phyloP scores from a whole-genome alignment of 495 filamentous ascomycete genomes.

The Pyronema domesticum region DNA sequence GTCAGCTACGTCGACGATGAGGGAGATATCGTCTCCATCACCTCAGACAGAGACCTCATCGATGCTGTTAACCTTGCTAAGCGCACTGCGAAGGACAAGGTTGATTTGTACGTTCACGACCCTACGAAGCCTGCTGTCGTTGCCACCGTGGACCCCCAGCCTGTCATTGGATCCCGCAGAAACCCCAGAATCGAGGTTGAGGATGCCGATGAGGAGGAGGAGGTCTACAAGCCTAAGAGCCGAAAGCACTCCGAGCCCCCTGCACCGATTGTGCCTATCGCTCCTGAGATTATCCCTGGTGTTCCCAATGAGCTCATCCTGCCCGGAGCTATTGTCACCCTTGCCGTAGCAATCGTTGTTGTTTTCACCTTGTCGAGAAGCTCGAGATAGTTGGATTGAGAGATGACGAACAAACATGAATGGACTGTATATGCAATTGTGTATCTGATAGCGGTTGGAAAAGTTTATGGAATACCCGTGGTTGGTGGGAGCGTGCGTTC shows the following conservation, averaged over 20 bases:
- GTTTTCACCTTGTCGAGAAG: constrained; percentile 76
- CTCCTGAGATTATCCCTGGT: constrained; percentile 55
- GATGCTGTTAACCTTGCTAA: constrained; percentile 78
- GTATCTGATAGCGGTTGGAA: constrained; percentile 6
- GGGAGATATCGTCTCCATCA: constrained; percentile 93
- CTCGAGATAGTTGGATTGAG: constrained; percentile 5
- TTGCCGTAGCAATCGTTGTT: constrained; percentile 83
- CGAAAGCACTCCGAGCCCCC: constrained; percentile 22
- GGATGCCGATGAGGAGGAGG: constrained; percentile 39
- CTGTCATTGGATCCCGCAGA: constrained; percentile 32
- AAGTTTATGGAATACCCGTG: constrained; percentile 9
- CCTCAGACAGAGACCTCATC: constrained; percentile 78
- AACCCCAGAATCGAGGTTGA: constrained; percentile 38
- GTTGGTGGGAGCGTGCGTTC: constrained; percentile 7
- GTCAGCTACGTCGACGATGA: constrained; percentile 95
- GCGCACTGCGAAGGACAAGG: constrained; percentile 64
- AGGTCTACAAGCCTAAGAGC: constrained; percentile 29
- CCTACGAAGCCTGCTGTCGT: constrained; percentile 64
- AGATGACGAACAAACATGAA: constrained; percentile 1
- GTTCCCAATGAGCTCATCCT: constrained; percentile 89
- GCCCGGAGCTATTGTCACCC: constrained; percentile 81
- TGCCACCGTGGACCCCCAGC: constrained; percentile 49
- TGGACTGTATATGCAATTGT: constrained; percentile 6
- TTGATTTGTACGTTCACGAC: constrained; percentile 93
- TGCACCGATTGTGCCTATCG: constrained; percentile 24